Evolutionary conservation across 352 stramenopile genomes (phyloP), one percentile per base, ranked within the genome.

Genomic region (Pythium phragmitis): DNA sequence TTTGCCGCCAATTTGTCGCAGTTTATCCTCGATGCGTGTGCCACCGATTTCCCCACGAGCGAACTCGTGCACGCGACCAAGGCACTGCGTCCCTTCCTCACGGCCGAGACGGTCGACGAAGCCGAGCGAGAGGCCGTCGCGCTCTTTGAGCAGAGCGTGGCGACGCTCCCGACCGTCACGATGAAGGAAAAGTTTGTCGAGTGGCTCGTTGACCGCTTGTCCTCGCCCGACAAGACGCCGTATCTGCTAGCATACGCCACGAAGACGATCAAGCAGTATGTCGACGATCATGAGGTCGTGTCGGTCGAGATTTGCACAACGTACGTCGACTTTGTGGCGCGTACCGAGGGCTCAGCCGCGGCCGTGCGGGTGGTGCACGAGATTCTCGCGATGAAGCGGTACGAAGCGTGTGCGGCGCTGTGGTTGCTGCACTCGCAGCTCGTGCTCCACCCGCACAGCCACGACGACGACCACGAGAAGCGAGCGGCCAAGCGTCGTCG

Each of bases 371-470:
- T 75, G 3, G 57, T 82, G 17, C 69, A 77, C 8, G 74, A 80
- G 19, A 55, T 91, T 30, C 76, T 85, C 23, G 64, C 72, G 13
- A 74, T 61, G 9, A 70, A 70, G 12, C 58, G 57, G 46, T 57
- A 63, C 33, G 23, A 46, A 13, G 16, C 43, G 2, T 61, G 34
- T 14, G 74, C 77, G 0, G 65, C 75, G 42, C 61, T 92, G 9
- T 93, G 82, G 80, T 64, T 93, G 33, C 68, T 94, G 45, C 78
- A 89, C 49, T 76, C 86, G 37, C 86, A 93, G 67, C 72, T 94
- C 7, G 67, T 86, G 45, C 74, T 92, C 55, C 82, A 91, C 58
- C 37, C 52, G 1, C 64, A 57, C 43, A 57, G 28, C 33, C 47
- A 64, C 46, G 68, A 85, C 12, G 58, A 65, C 46, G 58, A 65